Conservation (phyloP, 2,329 filamentous ascomycete species). For the Penicillium frequentans region DNA sequence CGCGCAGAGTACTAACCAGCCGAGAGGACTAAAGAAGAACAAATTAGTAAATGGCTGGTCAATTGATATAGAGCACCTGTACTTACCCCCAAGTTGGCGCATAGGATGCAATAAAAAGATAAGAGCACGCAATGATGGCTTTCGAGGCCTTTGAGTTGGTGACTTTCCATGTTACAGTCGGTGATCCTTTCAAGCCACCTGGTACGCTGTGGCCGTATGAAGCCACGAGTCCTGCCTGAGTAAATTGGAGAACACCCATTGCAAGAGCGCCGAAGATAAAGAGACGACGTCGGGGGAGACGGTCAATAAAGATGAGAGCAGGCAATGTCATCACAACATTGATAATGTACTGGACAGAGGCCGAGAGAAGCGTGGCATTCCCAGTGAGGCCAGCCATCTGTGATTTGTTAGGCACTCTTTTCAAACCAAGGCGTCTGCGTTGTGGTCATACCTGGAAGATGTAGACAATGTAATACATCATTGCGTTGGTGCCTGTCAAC, state of each 20-base stretch:
- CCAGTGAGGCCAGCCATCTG: no score
- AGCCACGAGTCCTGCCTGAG: constrained; percentile 31
- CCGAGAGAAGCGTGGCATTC: no score
- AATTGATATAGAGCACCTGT: no score
- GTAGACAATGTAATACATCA: no score
- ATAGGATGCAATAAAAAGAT: constrained; percentile 66
- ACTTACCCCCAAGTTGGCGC: constrained; percentile 60
- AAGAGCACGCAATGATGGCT: constrained; percentile 65
- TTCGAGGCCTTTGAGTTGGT: constrained; percentile 34
- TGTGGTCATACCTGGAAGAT: no score
- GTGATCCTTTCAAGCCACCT: constrained; percentile 19
- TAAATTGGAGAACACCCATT: constrained; percentile 50
- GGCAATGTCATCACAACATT: no score
- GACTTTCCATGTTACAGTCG: constrained; percentile 16
- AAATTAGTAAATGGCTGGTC: background rate
- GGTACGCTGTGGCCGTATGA: constrained; percentile 27
- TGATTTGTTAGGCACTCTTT: no score
- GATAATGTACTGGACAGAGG: no score
- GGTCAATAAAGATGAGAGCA: constrained; percentile 59
- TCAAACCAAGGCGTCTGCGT: no score
- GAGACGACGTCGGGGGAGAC: constrained; percentile 57
- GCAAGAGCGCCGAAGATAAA: constrained; percentile 59
- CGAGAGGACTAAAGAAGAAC: constrained; percentile 8
- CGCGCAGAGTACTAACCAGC: constrained; percentile 3
- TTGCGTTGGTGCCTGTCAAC: no score